Evolutionary conservation across 768 basidiomycete genomes (phyloP).

Genomic region (Rhodosporidiobolus odoratus): DNA sequence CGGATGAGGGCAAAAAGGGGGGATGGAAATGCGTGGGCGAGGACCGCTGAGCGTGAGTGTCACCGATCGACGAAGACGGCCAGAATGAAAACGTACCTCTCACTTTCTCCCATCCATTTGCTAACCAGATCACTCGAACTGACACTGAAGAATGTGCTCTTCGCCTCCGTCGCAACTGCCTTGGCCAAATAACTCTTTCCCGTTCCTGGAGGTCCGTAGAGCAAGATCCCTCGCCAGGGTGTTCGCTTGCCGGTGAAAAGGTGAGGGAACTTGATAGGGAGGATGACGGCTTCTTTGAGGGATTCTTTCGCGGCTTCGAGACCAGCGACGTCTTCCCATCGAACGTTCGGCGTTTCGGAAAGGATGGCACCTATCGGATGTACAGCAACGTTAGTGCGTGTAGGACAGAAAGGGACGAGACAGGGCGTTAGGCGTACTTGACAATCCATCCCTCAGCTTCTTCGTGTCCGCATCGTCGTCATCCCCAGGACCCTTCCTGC

Average conservation of each 20-base stretch:
- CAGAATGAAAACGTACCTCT: conserved; percentile 61
- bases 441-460: conserved; percentile 86
- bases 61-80: neutral
- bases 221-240: conserved; percentile 89
- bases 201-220: conserved; percentile 97
- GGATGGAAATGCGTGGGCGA: neutral
- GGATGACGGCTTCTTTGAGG: conserved; percentile 93
- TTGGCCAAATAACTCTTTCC: conserved; percentile 96
- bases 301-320: conserved; percentile 91
- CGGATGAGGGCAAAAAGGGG: neutral
- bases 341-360: conserved; percentile 87
- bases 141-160: conserved; percentile 97
- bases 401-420: neutral
- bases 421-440: conserved; percentile 47
- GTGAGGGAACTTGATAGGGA: conserved; percentile 99
- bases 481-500: conserved; percentile 54
- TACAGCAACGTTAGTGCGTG: neutral
- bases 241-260: conserved; percentile 97
- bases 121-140: conserved; percentile 91
- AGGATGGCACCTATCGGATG: conserved; percentile 64
- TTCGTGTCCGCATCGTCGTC: conserved; percentile 87
- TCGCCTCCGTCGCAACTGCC: conserved; percentile 97
- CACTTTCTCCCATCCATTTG: conserved; percentile 99
- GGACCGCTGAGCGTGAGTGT: neutral
- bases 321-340: conserved; percentile 98